Evolutionary conservation across 352 stramenopile genomes (phyloP).

Genomic region (Globisporangium radiosum): DNA sequence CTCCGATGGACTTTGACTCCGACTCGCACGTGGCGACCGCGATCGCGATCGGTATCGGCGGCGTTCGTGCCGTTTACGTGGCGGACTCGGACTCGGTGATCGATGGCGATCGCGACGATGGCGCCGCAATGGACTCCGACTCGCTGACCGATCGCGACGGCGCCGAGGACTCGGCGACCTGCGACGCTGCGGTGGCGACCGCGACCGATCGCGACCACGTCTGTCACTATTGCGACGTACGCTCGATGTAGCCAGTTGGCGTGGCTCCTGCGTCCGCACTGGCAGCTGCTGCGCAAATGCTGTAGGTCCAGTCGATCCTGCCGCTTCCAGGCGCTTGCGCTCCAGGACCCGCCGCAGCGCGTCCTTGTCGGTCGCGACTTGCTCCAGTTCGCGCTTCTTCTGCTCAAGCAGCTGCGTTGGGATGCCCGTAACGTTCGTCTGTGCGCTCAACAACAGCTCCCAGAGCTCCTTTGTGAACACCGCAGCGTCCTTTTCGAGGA

Average conservation of each 20-base stretch:
- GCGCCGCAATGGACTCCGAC: constrained; percentile 3
- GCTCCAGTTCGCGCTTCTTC: constrained; percentile 87
- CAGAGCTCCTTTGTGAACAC: constrained; percentile 88
- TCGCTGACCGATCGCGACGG: constrained; percentile 2
- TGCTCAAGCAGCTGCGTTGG: constrained; percentile 79
- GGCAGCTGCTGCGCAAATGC: neutral
- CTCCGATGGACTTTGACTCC: neutral
- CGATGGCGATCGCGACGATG: constrained; percentile 2
- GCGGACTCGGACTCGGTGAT: constrained; percentile 2
- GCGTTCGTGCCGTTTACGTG: too few relatives aligned
- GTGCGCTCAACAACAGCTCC: constrained; percentile 84
- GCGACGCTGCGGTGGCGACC: constrained; percentile 1
- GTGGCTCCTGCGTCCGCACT: neutral
- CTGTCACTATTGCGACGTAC: neutral
- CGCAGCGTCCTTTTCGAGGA: constrained; percentile 85
- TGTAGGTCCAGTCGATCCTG: neutral
- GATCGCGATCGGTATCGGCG: neutral
- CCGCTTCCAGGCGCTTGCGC: constrained; percentile 31
- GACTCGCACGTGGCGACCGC: neutral
- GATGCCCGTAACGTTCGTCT: constrained; percentile 85
- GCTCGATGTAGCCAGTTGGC: too few relatives aligned
- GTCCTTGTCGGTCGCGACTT: constrained; percentile 46
- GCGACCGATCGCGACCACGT: constrained; percentile 7
- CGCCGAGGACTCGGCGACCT: constrained; percentile 2
- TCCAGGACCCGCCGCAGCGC: constrained; percentile 54